These are phyloP conservation scores for Allomyces macrogynus DNA, from an alignment of 192 early-diverging fungal species.

Conservation along the genomic window DNA sequence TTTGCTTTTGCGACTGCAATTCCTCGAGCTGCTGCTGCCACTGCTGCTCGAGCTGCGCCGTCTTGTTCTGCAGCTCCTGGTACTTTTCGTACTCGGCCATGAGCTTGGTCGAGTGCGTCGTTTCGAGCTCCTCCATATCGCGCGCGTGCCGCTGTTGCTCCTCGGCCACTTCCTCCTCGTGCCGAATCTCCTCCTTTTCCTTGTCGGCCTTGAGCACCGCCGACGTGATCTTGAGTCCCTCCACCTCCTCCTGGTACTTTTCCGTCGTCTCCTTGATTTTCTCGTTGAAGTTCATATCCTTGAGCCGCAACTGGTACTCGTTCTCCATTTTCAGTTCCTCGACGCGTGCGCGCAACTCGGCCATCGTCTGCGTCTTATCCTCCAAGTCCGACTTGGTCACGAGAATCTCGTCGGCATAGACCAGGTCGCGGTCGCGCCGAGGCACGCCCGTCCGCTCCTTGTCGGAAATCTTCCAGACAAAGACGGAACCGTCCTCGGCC, in stretches of 20 bases:
- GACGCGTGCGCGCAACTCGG: constrained; percentile 33
- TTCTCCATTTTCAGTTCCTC: constrained; percentile 49
- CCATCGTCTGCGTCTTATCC: constrained; percentile 32
- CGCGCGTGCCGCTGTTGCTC: constrained; percentile 27
- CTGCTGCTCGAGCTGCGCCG: constrained; percentile 23
- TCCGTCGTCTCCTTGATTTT: constrained; percentile 43
- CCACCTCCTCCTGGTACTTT: constrained; percentile 43
- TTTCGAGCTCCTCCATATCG: constrained; percentile 28
- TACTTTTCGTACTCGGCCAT: constrained; percentile 43
- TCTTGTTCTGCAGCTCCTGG: constrained; percentile 27
- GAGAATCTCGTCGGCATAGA: constrained; percentile 42
- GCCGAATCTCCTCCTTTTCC: constrained; percentile 38
- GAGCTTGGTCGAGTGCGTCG: constrained; percentile 26
- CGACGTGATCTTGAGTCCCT: constrained; percentile 32
- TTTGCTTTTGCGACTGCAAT: constrained; percentile 25
- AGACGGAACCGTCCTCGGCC: constrained; percentile 31
- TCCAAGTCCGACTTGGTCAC: constrained; percentile 40
- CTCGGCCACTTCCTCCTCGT: constrained; percentile 36
- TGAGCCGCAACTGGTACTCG: constrained; percentile 40
- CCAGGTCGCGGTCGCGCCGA: constrained; percentile 20
- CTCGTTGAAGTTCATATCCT: constrained; percentile 49
- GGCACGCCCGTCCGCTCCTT: constrained; percentile 27
- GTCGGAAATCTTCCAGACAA: constrained; percentile 33
- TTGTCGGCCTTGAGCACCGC: constrained; percentile 36
- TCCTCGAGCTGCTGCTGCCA: constrained; percentile 36